Conservation (phyloP, 2,329 filamentous ascomycete genomes). For the Phialophora verrucosa region DNA sequence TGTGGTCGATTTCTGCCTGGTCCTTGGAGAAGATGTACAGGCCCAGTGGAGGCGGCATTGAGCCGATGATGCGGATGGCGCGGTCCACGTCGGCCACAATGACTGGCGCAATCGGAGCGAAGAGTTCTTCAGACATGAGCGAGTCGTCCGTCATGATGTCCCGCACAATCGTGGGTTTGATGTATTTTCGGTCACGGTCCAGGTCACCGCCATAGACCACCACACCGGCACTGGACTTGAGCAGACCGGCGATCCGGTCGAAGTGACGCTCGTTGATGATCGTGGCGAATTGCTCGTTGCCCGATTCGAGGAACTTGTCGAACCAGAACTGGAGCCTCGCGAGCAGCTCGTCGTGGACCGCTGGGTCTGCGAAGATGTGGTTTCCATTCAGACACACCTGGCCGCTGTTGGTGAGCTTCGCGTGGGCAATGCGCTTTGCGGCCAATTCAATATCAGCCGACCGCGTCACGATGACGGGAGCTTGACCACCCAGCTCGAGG, state of each 20-base stretch:
- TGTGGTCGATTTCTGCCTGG: constrained; percentile 45
- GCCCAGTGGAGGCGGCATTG: constrained; percentile 47
- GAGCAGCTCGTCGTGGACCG: constrained; percentile 48
- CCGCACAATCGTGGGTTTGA: constrained; percentile 50
- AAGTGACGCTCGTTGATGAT: constrained; percentile 55
- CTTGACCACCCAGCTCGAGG: constrained; percentile 56
- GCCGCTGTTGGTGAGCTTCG: constrained; percentile 54
- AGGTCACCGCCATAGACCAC: constrained; percentile 47
- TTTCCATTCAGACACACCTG: constrained; percentile 52
- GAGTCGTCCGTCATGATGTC: constrained; percentile 46
- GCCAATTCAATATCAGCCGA: constrained; percentile 47
- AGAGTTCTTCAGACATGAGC: constrained; percentile 54
- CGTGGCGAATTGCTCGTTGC: constrained; percentile 41
- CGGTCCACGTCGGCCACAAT: constrained; percentile 43
- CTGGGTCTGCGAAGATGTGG: constrained; percentile 53
- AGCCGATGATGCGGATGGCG: constrained; percentile 41
- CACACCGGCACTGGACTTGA: constrained; percentile 47
- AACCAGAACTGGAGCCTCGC: constrained; percentile 45
- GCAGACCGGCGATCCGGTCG: constrained; percentile 48
- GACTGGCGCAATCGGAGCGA: constrained; percentile 53
- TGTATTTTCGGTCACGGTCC: constrained; percentile 42
- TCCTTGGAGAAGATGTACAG: constrained; percentile 52
- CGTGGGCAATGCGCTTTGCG: constrained; percentile 50
- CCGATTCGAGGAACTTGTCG: constrained; percentile 42
- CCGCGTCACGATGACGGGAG: constrained; percentile 52